A percentile compares a stretch with the other conserved stretches of the same genome.
These are phyloP conservation scores for Penium margaritaceum DNA, from an alignment of 139 green algal species.

Conservation along the genomic window DNA sequence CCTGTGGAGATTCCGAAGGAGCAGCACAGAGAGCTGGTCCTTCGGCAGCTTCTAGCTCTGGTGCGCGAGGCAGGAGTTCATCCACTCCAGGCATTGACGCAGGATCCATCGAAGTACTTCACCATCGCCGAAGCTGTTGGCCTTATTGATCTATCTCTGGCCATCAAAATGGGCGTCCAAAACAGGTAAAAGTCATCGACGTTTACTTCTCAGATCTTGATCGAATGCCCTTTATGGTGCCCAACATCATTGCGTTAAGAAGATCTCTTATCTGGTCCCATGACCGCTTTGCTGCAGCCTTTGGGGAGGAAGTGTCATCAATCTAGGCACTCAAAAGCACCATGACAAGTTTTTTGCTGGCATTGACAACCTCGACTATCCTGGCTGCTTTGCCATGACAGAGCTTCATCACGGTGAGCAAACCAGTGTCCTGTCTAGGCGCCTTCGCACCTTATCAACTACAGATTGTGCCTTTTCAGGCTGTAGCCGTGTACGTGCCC, in stretches of 20 bases:
- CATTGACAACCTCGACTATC: conserved; percentile 30
- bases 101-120: conserved; percentile 40
- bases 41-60: conserved; percentile 21
- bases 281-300: conserved; percentile 25
- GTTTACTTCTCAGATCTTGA: neutral
- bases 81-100: conserved; percentile 5
- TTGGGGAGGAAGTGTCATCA: conserved; percentile 30
- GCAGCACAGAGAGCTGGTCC: conserved; percentile 31
- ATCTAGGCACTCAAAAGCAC: conserved; percentile 41
- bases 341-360: conserved; percentile 31
- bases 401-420: conserved; percentile 65
- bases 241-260: neutral
- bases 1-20: conserved; percentile 41
- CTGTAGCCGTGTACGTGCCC: too few relatives aligned
- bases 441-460: too few relatives aligned
- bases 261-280: neutral
- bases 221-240: neutral
- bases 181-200: conserved; percentile 33
- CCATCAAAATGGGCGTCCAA: conserved; percentile 46
- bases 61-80: conserved; percentile 12
- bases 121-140: conserved; percentile 30
- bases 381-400: conserved; percentile 88
- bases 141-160: conserved; percentile 35
- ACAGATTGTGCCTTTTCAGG: too few relatives aligned
- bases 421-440: too few relatives aligned